phyloP scores from a whole-genome alignment of 2,329 filamentous ascomycete species.

The Trichoderma sp. region DNA sequence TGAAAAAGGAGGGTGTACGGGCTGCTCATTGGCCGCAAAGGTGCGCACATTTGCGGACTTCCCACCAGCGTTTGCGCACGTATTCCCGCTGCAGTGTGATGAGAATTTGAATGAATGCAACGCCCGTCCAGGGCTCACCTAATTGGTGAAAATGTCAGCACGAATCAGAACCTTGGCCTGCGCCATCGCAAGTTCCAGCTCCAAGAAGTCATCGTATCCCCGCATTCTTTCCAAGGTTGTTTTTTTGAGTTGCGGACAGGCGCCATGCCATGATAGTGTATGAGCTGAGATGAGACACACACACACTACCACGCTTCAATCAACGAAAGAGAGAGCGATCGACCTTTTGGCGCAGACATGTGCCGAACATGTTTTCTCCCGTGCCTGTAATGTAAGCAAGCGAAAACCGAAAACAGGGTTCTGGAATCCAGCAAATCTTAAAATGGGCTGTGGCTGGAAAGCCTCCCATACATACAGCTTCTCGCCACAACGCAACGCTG shows the following conservation, averaged over 20 bases:
- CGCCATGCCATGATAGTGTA: neutral
- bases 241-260: neutral
- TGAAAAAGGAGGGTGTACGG: neutral
- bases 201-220: neutral
- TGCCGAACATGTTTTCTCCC: neutral
- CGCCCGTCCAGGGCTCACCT: neutral
- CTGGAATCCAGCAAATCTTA: neutral
- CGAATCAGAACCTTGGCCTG: neutral
- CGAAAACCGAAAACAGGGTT: neutral
- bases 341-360: neutral
- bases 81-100: neutral
- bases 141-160: neutral
- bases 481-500: neutral
- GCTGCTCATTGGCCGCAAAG: neutral
- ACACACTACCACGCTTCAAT: no score
- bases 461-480: neutral
- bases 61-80: neutral
- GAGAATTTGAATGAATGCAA: neutral
- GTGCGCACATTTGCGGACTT: neutral
- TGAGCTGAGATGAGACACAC: neutral
- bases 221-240: neutral
- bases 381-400: neutral
- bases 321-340: neutral
- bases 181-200: neutral
- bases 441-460: neutral